Evolutionary conservation across 2,329 filamentous ascomycete species (phyloP).

Genomic region (Cladosporium sp.): DNA sequence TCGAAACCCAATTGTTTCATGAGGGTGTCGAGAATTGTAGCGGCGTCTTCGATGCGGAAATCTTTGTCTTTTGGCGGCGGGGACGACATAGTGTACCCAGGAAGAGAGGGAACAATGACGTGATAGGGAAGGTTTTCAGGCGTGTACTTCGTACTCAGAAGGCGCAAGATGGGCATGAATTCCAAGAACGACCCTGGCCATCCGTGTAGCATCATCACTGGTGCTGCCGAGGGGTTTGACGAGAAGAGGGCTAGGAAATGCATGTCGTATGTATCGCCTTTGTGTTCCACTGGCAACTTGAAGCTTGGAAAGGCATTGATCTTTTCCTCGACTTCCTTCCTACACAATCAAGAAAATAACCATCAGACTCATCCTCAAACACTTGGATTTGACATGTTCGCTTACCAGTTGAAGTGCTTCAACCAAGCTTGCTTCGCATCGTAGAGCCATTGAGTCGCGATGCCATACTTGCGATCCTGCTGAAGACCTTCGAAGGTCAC

Average conservation of each 20-base stretch:
- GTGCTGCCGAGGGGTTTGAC: constrained; percentile 33
- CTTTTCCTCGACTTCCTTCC: constrained; percentile 34
- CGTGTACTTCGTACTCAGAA: constrained; percentile 41
- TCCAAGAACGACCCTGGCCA: constrained; percentile 37
- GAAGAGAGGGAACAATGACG: constrained; percentile 49
- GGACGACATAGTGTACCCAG: constrained; percentile 48
- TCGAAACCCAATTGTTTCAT: constrained; percentile 48
- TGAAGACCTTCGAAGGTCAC: constrained; percentile 42
- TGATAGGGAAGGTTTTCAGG: constrained; percentile 51
- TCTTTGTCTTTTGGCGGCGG: constrained; percentile 42
- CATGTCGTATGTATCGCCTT: constrained; percentile 34
- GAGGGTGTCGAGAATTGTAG: constrained; percentile 44
- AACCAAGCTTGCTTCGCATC: constrained; percentile 33
- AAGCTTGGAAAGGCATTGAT: constrained; percentile 52
- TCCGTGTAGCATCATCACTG: constrained; percentile 33
- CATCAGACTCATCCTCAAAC: no score
- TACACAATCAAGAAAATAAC: constrained; percentile 6
- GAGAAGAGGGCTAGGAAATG: constrained; percentile 55
- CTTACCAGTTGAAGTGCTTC: constrained; percentile 31
- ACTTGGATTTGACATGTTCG: no score
- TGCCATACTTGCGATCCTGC: constrained; percentile 39
- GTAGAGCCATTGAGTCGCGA: constrained; percentile 44
- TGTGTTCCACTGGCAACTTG: constrained; percentile 38
- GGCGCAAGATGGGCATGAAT: constrained; percentile 28
- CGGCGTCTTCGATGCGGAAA: constrained; percentile 36